Base-by-base conservation (phyloP, 176 grass and related monocot species). In the Raddia guianensis region DNA sequence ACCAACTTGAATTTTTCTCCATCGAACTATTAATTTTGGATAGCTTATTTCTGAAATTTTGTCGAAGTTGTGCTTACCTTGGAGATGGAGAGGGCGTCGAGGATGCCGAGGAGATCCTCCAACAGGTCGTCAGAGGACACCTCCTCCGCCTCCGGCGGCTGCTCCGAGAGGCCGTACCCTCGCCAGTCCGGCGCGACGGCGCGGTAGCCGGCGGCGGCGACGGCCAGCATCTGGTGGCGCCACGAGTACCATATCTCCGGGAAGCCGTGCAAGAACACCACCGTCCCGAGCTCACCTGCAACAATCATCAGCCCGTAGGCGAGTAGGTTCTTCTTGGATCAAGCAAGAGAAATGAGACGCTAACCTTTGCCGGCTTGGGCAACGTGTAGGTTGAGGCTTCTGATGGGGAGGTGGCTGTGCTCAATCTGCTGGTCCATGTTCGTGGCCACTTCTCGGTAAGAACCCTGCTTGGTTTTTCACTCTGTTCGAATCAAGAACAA, bases 201-300 rank as follows among this genome's bases (percentile, higher is more conserved):
- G 68, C 80, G 84, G 84, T 83, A 86, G 40, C 88, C 84, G 0
- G 84, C 84, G 1, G 61, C 80, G 44, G 88, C 88, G 9, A 37
- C 88, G 35, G 75, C 88, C 20, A 75, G 63, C 88, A 90, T 87
- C 61, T 90, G 88, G 74, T 90, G 75, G 47, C 88, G 81, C 84
- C 88, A 90, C 11, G 84, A 66, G 80, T 90, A 87, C 84, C 88
- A 90, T 61, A 90, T 90, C 78, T 90, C 82, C 50, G 88, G 88
- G 64, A 90, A 90, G 5, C 83, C 83, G 75, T 85, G 83, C 67
- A 85, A 16, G 83, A 85, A 85, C 84, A 86, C 76, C 84, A 86
- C 84, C 20, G 84, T 80, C 9, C 83, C 83, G 3, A 66, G 66
- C 55, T 85, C 77, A 49, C 12, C 84, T 86, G 51, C 60, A 52